These are phyloP conservation scores for Dillenia suffruticosa DNA, from an alignment of 164 flowering plant species.

Conservation along the genomic window DNA sequence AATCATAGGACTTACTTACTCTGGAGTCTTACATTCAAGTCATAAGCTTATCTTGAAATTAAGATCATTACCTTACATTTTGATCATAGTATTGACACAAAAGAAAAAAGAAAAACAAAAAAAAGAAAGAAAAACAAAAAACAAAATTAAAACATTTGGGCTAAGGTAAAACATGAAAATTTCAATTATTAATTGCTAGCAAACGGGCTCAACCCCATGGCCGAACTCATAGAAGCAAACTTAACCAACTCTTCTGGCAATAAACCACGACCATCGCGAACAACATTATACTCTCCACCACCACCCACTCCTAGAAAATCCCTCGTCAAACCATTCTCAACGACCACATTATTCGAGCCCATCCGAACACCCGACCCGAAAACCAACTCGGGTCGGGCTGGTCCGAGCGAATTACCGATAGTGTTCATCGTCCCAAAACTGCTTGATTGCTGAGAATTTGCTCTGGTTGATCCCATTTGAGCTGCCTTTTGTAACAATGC, in stretches of 20 bases:
- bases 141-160: too few species aligned
- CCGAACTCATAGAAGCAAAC: conserved; percentile 41
- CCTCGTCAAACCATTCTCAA: conserved; percentile 33
- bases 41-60: too few species aligned
- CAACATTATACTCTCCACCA: conserved; percentile 26
- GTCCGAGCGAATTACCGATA: conserved; percentile 11
- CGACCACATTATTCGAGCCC: background rate
- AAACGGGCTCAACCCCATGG: conserved; percentile 46
- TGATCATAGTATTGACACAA: too few species aligned
- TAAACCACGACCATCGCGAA: conserved; percentile 31
- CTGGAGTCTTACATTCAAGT: too few species aligned
- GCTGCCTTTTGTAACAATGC: conserved; percentile 75
- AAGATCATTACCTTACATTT: too few species aligned
- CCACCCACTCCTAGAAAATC: conserved; percentile 68
- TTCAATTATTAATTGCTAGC: conserved; percentile 12
- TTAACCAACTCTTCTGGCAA: conserved; percentile 38
- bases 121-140: too few species aligned
- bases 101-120: too few species aligned
- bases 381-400: background rate
- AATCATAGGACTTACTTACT: too few species aligned
- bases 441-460: conserved; percentile 23
- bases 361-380: background rate
- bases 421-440: conserved; percentile 20
- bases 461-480: conserved; percentile 66
- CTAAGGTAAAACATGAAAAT: too few species aligned